Evolutionary conservation across 2,329 filamentous ascomycete species (phyloP), one percentile per base, ranked within the genome.

Genomic region (Talaromyces sp.): DNA sequence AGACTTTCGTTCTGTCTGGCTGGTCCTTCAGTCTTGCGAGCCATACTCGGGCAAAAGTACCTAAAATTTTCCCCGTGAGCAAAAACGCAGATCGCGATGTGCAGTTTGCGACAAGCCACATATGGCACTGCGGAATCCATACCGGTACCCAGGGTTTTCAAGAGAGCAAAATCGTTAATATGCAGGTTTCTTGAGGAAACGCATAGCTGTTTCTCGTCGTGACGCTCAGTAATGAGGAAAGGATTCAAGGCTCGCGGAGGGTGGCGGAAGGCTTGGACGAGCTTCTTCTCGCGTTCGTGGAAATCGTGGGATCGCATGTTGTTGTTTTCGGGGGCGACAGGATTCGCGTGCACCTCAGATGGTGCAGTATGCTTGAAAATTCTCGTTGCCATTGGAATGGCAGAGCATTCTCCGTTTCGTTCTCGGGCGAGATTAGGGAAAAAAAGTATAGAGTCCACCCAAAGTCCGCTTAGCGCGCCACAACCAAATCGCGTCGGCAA

Each of bases 31-130:
- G 63, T 49, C 71, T 71, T 41, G 73, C 71, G 22, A 80, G 70
- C 78, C 78, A 80, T 50, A 80, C 78, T 49, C 78, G 74, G 44
- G 78, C 78, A 64, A 80, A 80, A 19, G 77, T 80, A 48, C 78
- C 77, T 80, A 58, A n/a, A 49, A 42, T 35, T 39, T 47, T 55
- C 36, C 52, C 24, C 59, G 47, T 56, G 40, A 37, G 45, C 20
- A 37, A 51, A 51, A 16, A 17, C 9, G 24, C 17, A 49, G 42
- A 47, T 32, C 54, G 39, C 33, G 22, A 35, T n/a, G 6, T 6
- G 39, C 33, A 3, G 30, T 29, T 30, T 11, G 43, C 43, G 43
- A 46, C 33, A 14, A 30, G 32, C 19, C 14, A 33, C 29, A 20
- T 17, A 17, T 17, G 14, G n/a, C 33, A 24, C 45, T 22, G 17